These are phyloP conservation scores for Lipomyces starkeyi DNA, from an alignment of 805 yeast species.

Conservation along the genomic window DNA sequence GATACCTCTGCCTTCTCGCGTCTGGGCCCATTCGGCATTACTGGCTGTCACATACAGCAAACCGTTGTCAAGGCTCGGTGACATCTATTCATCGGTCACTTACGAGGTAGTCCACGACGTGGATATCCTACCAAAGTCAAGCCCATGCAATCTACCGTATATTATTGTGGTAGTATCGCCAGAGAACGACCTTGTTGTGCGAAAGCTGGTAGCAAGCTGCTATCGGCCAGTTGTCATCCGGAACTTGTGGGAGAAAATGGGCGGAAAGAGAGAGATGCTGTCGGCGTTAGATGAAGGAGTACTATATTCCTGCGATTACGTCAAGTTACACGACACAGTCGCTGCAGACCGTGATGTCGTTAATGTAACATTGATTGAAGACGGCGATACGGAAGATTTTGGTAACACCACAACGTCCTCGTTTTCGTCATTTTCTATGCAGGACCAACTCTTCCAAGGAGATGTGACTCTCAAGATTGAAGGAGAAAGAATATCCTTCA, in stretches of 20 bases:
- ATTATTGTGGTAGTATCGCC: constrained; percentile 32
- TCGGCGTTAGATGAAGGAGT: constrained; percentile 28
- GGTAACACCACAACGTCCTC: neutral
- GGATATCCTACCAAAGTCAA: constrained; percentile 7
- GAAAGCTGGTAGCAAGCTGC: constrained; percentile 36
- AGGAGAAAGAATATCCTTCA: constrained; percentile 27
- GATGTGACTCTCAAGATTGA: constrained; percentile 29
- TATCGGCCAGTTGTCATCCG: constrained; percentile 36
- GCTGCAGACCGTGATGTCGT: neutral
- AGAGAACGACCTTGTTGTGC: constrained; percentile 31
- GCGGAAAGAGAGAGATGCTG: constrained; percentile 33
- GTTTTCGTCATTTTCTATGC: neutral
- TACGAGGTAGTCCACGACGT: neutral
- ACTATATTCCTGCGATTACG: neutral
- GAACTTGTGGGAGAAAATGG: constrained; percentile 35
- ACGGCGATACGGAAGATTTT: neutral
- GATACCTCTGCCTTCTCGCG: constrained; percentile 28
- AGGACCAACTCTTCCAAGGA: constrained; percentile 17
- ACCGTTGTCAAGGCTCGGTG: constrained; percentile 30
- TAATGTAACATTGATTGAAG: neutral
- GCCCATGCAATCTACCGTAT: constrained; percentile 27
- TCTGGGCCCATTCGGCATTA: constrained; percentile 37
- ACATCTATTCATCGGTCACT: constrained; percentile 11
- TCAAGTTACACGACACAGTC: constrained; percentile 1
- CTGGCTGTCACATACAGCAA: constrained; percentile 21